Base-by-base conservation (phyloP, 129 eudicot species). In the Centrapalus pauciflorus region DNA sequence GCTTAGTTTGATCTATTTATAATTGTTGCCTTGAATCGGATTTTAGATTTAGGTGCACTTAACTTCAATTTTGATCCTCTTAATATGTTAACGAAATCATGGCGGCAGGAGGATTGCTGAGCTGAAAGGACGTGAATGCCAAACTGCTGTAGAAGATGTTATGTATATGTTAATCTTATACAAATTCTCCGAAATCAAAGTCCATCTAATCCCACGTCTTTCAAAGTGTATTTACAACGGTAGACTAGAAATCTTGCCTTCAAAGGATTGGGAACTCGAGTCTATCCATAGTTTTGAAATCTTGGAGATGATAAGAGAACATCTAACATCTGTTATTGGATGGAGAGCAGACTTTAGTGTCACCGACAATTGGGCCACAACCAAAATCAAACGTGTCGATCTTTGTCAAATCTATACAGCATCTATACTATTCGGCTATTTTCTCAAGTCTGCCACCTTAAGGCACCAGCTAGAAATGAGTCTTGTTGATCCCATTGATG, bases 201-300 rank as follows among this genome's bases (percentile, higher is more conserved):
- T 93, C 16, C 89, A 84, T 61, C 52, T 93, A 65, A 71, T 88
- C 33, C 95, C 96, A 0, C 76, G 85, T 61, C 91, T 85, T 68
- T 88, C 85, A 17, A 77, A 81, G 69, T 93, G 98, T 60, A 66
- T 86, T n/a, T 93, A 81, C 66, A 83, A 88, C 33, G 74, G 81
- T 29, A 71, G 98, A 64, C 85, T 93, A 13, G 98, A 93, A 81
- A 82, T 93, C 37, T 57, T 70, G 40, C 96, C 98, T 6, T 78
- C 96, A 5, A 88, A 82, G 61, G 92, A 83, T 69, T 85, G 87
- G 87, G 95, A 85, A 76, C 87, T 93, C 43, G 92, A 88, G 60
- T 88, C 96, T 3, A 83, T 88, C 55, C 86, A 88, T 48, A 88
- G 75, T 81, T 63, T 56, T 7, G 98, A 93, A 46, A 82, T 78